phyloP scores from a whole-genome alignment of 495 filamentous ascomycete species.

The Rhypophila decipiens region DNA sequence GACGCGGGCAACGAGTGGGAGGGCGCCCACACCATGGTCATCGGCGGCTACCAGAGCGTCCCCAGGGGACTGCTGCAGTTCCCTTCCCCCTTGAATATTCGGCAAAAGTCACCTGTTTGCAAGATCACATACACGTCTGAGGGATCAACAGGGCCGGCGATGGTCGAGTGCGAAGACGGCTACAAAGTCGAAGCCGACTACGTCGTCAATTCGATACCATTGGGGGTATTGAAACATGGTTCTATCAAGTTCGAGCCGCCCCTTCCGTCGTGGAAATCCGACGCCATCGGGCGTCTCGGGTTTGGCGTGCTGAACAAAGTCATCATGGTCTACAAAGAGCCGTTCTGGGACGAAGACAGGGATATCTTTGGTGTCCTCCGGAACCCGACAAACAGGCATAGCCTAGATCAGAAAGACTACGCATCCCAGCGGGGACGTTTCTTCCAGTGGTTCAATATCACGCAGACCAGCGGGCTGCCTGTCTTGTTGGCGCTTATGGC shows the following conservation, averaged over 20 bases:
- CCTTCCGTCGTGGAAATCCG: conserved; percentile 77
- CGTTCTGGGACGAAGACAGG: conserved; percentile 87
- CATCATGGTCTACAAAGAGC: conserved; percentile 77
- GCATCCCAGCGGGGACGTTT: conserved; percentile 64
- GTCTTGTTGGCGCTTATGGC: conserved; percentile 92
- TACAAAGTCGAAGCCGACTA: conserved; percentile 71
- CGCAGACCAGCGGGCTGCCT: conserved; percentile 80
- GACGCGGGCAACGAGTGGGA: conserved; percentile 97
- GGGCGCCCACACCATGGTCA: conserved; percentile 83
- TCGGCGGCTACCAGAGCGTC: conserved; percentile 88
- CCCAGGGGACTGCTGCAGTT: conserved; percentile 71
- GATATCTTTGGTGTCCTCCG: conserved; percentile 93
- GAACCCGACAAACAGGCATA: conserved; percentile 50
- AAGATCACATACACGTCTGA: conserved; percentile 59
- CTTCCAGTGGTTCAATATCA: conserved; percentile 96
- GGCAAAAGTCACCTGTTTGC: conserved; percentile 60
- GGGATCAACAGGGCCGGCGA: conserved; percentile 34
- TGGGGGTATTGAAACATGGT: conserved; percentile 80
- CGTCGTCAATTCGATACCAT: conserved; percentile 79
- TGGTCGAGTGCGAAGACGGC: conserved; percentile 74
- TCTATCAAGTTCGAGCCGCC: conserved; percentile 73
- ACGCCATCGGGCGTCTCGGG: conserved; percentile 77
- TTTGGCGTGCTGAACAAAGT: conserved; percentile 96
- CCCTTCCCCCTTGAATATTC: conserved; percentile 74
- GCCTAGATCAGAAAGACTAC: conserved; percentile 47